Evolutionary conservation across 768 basidiomycete genomes (phyloP).

Genomic region (Rhizopogon salebrosus): DNA sequence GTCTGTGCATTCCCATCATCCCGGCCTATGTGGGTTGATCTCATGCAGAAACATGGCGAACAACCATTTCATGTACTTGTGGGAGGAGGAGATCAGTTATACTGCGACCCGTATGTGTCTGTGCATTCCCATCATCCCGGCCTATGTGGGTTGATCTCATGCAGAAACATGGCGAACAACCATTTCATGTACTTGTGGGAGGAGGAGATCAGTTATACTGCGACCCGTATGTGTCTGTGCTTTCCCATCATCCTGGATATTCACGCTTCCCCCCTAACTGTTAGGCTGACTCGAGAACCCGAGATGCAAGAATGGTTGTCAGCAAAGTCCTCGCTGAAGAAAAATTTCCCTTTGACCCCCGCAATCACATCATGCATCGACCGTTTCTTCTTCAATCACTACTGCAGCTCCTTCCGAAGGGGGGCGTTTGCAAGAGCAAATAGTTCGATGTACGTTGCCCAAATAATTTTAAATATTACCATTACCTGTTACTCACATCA

Average conservation of each 20-base stretch:
- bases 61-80: conserved; percentile 87
- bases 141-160: conserved; percentile 95
- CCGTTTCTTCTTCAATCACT: conserved; percentile 87
- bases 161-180: conserved; percentile 67
- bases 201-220: conserved; percentile 94
- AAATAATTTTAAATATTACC: neutral
- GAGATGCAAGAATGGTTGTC: conserved; percentile 86
- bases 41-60: conserved; percentile 77
- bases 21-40: conserved; percentile 92
- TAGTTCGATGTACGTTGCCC: conserved; percentile 67
- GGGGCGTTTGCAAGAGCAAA: conserved; percentile 92
- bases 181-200: conserved; percentile 89
- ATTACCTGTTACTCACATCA: conserved; percentile 3
- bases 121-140: neutral
- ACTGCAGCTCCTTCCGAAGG: conserved; percentile 79
- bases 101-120: conserved; percentile 64
- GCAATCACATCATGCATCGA: conserved; percentile 78
- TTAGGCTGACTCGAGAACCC: conserved; percentile 77
- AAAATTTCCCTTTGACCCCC: conserved; percentile 51
- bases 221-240: conserved; percentile 47
- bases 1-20: neutral
- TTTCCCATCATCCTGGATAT: neutral
- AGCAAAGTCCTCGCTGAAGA: conserved; percentile 54
- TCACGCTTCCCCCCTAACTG: conserved; percentile 2
- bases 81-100: conserved; percentile 92